These are phyloP conservation scores for Chenopodium formosanum DNA, from an alignment of 148 eudicot genomes.

Conservation along the genomic window DNA sequence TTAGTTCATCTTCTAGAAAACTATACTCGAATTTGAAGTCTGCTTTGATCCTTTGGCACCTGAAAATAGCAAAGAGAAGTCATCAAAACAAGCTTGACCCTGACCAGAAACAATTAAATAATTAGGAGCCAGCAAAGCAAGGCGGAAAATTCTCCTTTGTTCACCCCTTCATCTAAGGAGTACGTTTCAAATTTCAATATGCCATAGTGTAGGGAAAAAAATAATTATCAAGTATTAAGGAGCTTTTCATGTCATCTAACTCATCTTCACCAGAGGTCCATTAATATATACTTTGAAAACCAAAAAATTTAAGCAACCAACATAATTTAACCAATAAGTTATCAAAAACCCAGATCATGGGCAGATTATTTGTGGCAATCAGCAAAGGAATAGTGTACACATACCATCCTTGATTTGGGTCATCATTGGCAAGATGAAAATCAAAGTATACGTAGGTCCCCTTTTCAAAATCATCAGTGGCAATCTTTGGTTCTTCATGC, in stretches of 20 bases:
- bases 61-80: constrained; percentile 23
- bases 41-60: constrained; percentile 85
- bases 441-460: constrained; percentile 97
- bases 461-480: constrained; percentile 95
- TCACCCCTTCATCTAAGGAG: background rate
- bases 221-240: background rate
- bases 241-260: background rate
- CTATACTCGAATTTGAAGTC: constrained; percentile 76
- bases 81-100: background rate
- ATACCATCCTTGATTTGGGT: constrained; percentile 91
- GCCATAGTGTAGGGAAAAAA: background rate
- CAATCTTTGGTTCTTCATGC: constrained; percentile 93
- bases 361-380: background rate
- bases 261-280: background rate
- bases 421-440: constrained; percentile 72
- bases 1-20: constrained; percentile 88
- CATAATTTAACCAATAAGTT: background rate
- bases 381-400: constrained; percentile 21
- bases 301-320: background rate
- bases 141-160: background rate
- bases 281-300: background rate
- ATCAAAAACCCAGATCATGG: background rate
- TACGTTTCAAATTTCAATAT: background rate
- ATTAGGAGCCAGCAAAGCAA: background rate
- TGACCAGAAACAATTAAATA: background rate